A percentile compares a stretch with the other conserved stretches of the same genome.
phyloP scores from a whole-genome alignment of 208 protist genomes.

The Acanthamoeba culbertsoni region DNA sequence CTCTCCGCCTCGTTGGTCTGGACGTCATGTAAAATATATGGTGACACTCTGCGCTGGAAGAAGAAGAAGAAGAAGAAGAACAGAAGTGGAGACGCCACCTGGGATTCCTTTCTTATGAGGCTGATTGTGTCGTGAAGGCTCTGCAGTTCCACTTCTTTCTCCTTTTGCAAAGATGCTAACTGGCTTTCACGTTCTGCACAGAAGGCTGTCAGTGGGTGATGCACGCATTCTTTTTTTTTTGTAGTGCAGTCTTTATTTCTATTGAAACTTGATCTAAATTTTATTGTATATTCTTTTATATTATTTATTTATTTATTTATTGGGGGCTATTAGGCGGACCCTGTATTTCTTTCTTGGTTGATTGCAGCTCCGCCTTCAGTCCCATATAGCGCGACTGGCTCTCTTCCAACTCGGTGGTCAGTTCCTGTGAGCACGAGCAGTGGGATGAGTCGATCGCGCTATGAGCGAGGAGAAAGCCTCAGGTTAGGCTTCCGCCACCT shows the following conservation, averaged over 20 bases:
- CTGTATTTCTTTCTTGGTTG: too few species aligned
- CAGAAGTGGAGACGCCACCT: not conserved
- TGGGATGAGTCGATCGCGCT: too few species aligned
- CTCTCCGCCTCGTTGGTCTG: not conserved
- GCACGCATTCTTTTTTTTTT: too few species aligned
- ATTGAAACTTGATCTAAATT: too few species aligned
- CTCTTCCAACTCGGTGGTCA: not conserved
- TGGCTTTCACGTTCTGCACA: not conserved
- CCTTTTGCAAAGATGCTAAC: not conserved
- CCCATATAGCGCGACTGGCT: not conserved
- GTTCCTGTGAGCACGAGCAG: not conserved
- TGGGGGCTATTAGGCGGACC: not conserved
- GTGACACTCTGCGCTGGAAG: not conserved
- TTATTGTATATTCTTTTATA: too few species aligned
- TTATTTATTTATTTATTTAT: too few species aligned
- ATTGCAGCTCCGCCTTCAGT: not conserved
- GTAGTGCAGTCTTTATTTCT: too few species aligned
- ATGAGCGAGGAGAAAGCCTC: not conserved
- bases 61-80: not conserved
- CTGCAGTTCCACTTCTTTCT: not conserved
- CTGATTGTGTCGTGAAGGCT: not conserved
- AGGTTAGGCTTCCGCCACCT: not conserved
- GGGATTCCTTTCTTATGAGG: not conserved
- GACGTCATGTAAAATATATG: not conserved
- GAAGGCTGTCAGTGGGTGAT: too few species aligned